A percentile compares a stretch with the other conserved stretches of the same genome.
phyloP scores from a whole-genome alignment of 371 early-diverging fungal species.

The Funneliformis caledonium region DNA sequence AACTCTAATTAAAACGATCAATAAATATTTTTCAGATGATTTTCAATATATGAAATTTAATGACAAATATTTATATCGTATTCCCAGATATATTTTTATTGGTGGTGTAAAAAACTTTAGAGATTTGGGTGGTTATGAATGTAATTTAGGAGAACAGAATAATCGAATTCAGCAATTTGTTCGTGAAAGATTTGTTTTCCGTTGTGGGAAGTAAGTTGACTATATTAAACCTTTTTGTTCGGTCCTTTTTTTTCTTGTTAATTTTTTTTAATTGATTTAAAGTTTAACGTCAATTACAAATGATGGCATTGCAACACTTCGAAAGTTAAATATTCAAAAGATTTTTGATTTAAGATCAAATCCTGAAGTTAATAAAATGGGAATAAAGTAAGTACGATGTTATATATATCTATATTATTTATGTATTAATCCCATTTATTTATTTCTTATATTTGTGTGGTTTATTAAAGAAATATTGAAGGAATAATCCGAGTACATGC shows the following conservation, averaged over 20 bases:
- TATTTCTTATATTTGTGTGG: neutral
- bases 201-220: slow-evolving; percentile 53
- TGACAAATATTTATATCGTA: neutral
- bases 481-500: slow-evolving; percentile 52
- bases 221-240: neutral
- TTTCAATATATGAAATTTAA: slow-evolving; percentile 44
- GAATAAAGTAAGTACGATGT: slow-evolving; percentile 47
- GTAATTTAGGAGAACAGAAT: slow-evolving; percentile 16
- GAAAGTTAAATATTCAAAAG: slow-evolving; percentile 55
- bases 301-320: slow-evolving; percentile 55
- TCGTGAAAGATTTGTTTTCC: slow-evolving; percentile 53
- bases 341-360: slow-evolving; percentile 63
- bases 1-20: slow-evolving; percentile 50
- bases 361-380: slow-evolving; percentile 56
- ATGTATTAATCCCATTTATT: too few relatives aligned
- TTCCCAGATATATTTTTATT: slow-evolving; percentile 48
- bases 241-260: neutral
- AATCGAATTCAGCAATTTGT: slow-evolving; percentile 44
- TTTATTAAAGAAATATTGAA: slow-evolving; percentile 42
- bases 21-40: slow-evolving; percentile 48
- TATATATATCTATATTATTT: too few relatives aligned
- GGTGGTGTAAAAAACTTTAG: slow-evolving; percentile 67
- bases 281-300: slow-evolving; percentile 55
- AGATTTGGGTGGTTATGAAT: slow-evolving; percentile 59
- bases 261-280: neutral